Base-by-base conservation (phyloP, 345 rosid genomes). In the Cardiospermum halicacabum region DNA sequence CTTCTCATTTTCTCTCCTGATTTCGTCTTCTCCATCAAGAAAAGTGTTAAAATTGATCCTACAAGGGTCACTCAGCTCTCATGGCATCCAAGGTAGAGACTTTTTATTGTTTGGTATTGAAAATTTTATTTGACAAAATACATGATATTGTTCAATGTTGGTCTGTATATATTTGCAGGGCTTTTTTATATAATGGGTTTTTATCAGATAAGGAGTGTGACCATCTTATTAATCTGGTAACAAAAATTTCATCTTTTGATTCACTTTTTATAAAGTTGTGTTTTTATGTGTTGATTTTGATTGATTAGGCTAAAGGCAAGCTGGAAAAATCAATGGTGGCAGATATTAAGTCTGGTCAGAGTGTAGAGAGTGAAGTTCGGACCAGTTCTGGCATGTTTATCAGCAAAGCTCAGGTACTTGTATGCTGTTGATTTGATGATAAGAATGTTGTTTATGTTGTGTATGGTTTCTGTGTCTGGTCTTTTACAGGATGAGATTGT, bases 381-480 rank as follows among this genome's bases (percentile, higher is more conserved):
- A 94, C 99, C 0, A 94, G 99, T 73, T 82, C 96, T 19, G 99
- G 99, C 68, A 86, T 85, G 95, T 94, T 94, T 78, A 79, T 94
- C 0, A 4, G 8, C 34, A 91, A 78, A 78, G 73, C 80, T 79
- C 99, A 94, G 96, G 99, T 88, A 36, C 0, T 10, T n/a, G 1
- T 30, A 24, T n/a, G 24, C 39, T 15, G 16, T 64, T 22, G 34
- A 18, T n/a, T 53, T 53, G 48, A 16, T 19, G 31, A 47, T 40
- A 24, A 70, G 26, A 21, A 58, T 45, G 13, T 69, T 61, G 48
- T 58, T 74, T 40, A 24, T 50, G 5, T 55, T 72, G 67, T 62
- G 42, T 16, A 22, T 19, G 50, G 15, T 73, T 54, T 64, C 15
- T 62, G 36, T 77, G 62, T 45, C 74, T 66, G 31, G 37, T 56